These are phyloP conservation scores for Plasmopara viticola DNA, from an alignment of 352 stramenopile species.

Conservation along the genomic window DNA sequence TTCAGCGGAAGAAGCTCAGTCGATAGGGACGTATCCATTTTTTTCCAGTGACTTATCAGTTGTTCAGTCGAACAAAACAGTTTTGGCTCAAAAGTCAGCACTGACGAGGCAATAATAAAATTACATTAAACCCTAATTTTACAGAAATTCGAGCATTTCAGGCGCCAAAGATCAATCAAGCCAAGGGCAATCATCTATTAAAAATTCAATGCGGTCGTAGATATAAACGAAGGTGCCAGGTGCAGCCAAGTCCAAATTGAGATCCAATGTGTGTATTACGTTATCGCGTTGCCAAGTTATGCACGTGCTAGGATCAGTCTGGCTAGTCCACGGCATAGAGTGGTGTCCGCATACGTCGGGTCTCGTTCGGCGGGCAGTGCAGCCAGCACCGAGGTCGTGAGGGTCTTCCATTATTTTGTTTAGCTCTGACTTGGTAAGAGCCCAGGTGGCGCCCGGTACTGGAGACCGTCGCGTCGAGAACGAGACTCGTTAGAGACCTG, in stretches of 20 bases:
- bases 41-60: background rate
- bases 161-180: slow-evolving; percentile 1
- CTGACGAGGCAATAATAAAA: background rate
- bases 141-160: background rate
- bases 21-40: background rate
- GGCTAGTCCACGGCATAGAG: no score
- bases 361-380: no score
- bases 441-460: no score
- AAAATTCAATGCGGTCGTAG: background rate
- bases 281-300: no score
- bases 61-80: background rate
- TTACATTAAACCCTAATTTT: background rate
- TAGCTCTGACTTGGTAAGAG: no score
- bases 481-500: no score
- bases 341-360: no score
- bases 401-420: no score
- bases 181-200: background rate
- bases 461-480: no score
- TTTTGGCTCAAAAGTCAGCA: background rate
- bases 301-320: no score
- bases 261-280: no score
- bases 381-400: no score
- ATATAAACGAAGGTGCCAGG: background rate
- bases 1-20: background rate
- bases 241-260: background rate